Conservation (phyloP, 1,139 yeast genomes). For the Candida labiduridarum region DNA sequence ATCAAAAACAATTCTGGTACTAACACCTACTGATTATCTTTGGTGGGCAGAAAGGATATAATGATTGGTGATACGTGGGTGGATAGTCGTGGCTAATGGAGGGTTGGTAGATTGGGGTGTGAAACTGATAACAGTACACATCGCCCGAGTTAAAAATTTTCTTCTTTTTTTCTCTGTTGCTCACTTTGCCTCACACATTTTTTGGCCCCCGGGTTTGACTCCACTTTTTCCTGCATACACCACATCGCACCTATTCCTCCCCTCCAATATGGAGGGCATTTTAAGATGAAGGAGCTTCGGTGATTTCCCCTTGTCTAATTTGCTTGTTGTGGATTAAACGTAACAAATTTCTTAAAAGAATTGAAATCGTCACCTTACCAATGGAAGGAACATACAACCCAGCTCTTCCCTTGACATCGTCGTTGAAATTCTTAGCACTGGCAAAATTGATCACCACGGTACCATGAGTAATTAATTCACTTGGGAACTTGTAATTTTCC, state of each 20-base stretch:
- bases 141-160: slow-evolving; percentile 5
- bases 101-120: too few species aligned
- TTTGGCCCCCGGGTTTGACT: neutral
- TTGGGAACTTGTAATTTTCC: slow-evolving; percentile 79
- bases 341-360: slow-evolving; percentile 85
- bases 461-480: slow-evolving; percentile 78
- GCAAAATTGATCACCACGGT: slow-evolving; percentile 90
- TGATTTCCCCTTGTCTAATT: slow-evolving; percentile 22
- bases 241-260: neutral
- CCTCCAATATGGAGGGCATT: neutral
- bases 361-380: slow-evolving; percentile 94
- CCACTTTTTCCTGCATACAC: neutral
- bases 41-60: neutral
- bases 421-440: slow-evolving; percentile 83
- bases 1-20: neutral
- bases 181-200: neutral
- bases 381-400: slow-evolving; percentile 92
- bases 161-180: neutral
- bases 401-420: slow-evolving; percentile 78
- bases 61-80: neutral
- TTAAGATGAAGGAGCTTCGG: neutral
- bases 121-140: neutral
- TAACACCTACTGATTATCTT: neutral
- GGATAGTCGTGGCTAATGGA: neutral
- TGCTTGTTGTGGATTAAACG: slow-evolving; percentile 71